Evolutionary conservation across 148 eudicot species (phyloP).

Genomic region (Nyssa sinensis): DNA sequence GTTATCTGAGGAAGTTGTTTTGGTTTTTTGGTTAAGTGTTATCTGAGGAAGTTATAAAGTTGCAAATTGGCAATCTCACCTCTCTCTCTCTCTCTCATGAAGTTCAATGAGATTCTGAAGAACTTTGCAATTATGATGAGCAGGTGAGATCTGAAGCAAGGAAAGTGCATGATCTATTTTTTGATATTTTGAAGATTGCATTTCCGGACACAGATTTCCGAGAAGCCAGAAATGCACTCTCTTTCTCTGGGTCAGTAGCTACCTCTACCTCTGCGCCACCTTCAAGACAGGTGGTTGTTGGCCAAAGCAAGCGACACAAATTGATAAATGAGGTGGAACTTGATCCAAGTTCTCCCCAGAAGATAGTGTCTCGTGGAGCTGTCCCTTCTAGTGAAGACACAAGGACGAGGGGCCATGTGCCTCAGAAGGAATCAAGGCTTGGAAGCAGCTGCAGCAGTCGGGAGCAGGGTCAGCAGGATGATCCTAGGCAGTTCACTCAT

Average conservation of each 20-base stretch:
- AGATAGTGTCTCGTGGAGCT: constrained; percentile 43
- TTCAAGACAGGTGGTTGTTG: constrained; percentile 39
- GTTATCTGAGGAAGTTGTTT: neutral
- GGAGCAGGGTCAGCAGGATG: constrained; percentile 45
- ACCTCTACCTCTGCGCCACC: constrained; percentile 46
- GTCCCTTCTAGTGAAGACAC: constrained; percentile 38
- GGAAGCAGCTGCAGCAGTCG: constrained; percentile 38
- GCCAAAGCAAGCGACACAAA: constrained; percentile 64
- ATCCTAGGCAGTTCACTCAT: constrained; percentile 54
- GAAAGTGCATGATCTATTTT: constrained; percentile 87
- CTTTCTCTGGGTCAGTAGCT: constrained; percentile 52
- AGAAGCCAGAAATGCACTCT: constrained; percentile 66
- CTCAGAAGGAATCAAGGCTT: constrained; percentile 59
- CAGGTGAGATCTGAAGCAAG: constrained; percentile 92
- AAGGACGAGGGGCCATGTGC: constrained; percentile 34
- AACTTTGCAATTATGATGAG: constrained; percentile 11
- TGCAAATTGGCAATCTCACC: neutral
- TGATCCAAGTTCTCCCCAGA: constrained; percentile 47
- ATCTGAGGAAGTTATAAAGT: neutral
- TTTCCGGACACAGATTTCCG: constrained; percentile 76
- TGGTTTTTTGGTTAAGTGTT: too few species aligned
- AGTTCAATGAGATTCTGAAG: neutral
- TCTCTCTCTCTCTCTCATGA: neutral
- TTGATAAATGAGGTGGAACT: constrained; percentile 54
- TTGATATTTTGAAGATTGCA: constrained; percentile 66